Base-by-base conservation (phyloP, 768 basidiomycete genomes). In the Brasilioporus rufonigricans region DNA sequence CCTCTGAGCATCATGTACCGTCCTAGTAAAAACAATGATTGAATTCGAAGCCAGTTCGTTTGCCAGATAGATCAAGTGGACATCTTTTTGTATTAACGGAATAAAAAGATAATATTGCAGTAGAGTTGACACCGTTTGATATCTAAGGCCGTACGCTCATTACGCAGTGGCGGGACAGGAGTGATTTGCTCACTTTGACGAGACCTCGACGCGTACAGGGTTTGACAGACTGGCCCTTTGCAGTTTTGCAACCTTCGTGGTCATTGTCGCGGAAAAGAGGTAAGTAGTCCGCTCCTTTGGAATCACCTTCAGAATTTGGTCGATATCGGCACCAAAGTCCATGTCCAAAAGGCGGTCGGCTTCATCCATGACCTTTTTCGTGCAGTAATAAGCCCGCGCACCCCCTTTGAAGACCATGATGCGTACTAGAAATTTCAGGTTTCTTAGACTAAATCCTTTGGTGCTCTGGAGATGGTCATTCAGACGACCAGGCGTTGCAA, bases 181-280 rank as follows among this genome's bases (percentile, higher is more conserved):
- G 16, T 13, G 7, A 14, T 29, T 38, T 40, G 69, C 87, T 62
- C 71, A 94, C 94, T 96, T 98, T 65, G 89, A 82, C 8, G 91
- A 89, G 3, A 98, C 93, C 70, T 98, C 95, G 2, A 98, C 85
- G 60, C 89, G 82, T 24, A 95, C 84, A n/a, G 97, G 97, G 66
- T 96, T 94, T 31, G 83, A 82, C 66, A 98, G 76, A 77, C 92
- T 94, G 31, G 97, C 95, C 50, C 96, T 76, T 69, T 98, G 96
- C 12, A 99, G 78, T 72, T 98, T 98, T 12, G 91, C 93, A 4
- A 99, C 93, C 74, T 98, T 98, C 14, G 93, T 93, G 12, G 97
- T 96, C 96, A 99, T 98, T 21, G 96, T 98, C 7, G 96, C 97
- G 13, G 96, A 98, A 76, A 94, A 99, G 2, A 99, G 81, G 67